Conservation (phyloP, 2,329 filamentous ascomycete genomes). For the Fusarium chuoi region DNA sequence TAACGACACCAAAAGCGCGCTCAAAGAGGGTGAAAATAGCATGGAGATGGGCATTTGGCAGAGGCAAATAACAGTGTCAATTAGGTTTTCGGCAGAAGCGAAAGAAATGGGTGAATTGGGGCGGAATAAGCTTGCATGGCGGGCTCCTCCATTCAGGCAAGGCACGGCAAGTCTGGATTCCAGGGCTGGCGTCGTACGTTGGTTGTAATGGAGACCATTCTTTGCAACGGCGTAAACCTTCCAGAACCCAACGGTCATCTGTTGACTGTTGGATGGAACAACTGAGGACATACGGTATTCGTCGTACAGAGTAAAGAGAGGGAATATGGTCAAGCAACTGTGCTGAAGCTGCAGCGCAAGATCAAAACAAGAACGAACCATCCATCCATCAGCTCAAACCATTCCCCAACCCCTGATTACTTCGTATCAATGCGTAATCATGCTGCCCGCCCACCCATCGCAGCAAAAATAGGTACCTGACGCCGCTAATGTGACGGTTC, state of each 20-base stretch:
- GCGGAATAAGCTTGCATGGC: neutral
- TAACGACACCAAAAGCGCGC: neutral
- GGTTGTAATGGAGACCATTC: slow-evolving; percentile 11
- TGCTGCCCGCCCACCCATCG: neutral
- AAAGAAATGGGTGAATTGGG: slow-evolving; percentile 1
- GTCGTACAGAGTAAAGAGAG: neutral
- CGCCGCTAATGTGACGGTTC: slow-evolving; percentile 19
- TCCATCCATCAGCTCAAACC: neutral
- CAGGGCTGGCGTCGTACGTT: slow-evolving; percentile 13
- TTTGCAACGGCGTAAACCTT: slow-evolving; percentile 9
- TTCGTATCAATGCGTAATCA: slow-evolving; percentile 32
- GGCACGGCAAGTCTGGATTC: slow-evolving; percentile 9
- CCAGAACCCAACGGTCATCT: slow-evolving; percentile 1
- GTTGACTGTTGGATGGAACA: neutral
- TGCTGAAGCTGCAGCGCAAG: neutral
- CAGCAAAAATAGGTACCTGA: slow-evolving; percentile 26
- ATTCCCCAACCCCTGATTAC: slow-evolving; percentile 18
- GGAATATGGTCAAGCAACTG: neutral
- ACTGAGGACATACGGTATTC: neutral
- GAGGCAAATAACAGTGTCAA: slow-evolving; percentile 1
- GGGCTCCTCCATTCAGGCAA: slow-evolving; percentile 5
- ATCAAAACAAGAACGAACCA: neutral
- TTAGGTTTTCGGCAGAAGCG: slow-evolving; percentile 4
- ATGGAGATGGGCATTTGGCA: neutral
- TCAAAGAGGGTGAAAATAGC: neutral